Percentiles rank a stretch among this genome's conserved stretches.
Conservation (phyloP, 805 yeast genomes). For the Suhomyces xylopsoci region DNA sequence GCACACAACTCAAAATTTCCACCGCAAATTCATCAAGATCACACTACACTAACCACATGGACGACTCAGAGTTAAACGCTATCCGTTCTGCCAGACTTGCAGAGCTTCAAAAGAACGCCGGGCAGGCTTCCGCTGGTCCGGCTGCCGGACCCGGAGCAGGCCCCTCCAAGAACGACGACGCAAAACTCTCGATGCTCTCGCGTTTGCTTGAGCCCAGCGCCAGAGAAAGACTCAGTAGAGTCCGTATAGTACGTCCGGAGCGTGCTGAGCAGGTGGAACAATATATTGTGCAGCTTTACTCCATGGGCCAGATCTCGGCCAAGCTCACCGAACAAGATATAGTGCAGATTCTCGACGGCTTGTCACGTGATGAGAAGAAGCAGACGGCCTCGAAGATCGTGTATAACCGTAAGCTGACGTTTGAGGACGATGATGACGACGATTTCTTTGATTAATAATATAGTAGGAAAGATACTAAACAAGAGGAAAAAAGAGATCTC, state of each 20-base stretch:
- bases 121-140: constrained; percentile 42
- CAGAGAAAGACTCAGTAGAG: constrained; percentile 81
- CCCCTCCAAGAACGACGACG: constrained; percentile 32
- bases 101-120: constrained; percentile 65
- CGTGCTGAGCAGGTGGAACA: constrained; percentile 86
- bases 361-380: constrained; percentile 68
- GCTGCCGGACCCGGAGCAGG: constrained; percentile 7
- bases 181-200: constrained; percentile 45
- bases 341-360: constrained; percentile 77
- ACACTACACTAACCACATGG: constrained; percentile 47
- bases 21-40: not conserved
- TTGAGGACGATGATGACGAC: constrained; percentile 12
- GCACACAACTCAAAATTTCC: not conserved
- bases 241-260: constrained; percentile 85
- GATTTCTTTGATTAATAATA: constrained; percentile 13
- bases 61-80: constrained; percentile 82
- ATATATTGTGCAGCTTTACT: constrained; percentile 66
- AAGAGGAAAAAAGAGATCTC: no score
- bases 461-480: no score
- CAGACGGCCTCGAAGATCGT: constrained; percentile 65
- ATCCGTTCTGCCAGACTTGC: constrained; percentile 89
- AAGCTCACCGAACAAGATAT: constrained; percentile 80
- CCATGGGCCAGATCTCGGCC: constrained; percentile 70
- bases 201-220: constrained; percentile 81
- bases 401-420: constrained; percentile 11